A percentile compares a stretch with the other conserved stretches of the same genome.
phyloP scores from a whole-genome alignment of 192 early-diverging fungal genomes.

The Coemansia sp. region DNA sequence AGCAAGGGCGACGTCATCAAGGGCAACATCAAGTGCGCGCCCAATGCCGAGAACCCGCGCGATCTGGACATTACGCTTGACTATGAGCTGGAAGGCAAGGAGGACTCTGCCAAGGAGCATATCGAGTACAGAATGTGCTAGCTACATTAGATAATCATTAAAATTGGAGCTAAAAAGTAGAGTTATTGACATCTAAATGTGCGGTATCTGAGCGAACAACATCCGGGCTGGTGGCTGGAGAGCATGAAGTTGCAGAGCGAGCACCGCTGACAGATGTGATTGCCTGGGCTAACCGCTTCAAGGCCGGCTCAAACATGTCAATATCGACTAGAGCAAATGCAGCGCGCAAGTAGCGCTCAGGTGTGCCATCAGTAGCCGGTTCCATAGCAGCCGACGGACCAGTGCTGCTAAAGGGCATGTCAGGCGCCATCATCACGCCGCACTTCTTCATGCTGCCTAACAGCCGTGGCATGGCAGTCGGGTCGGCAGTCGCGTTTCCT shows the following conservation, averaged over 20 bases:
- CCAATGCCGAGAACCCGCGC: conserved; percentile 85
- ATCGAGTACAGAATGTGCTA: conserved; percentile 75
- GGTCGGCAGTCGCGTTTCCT: conserved; percentile 25
- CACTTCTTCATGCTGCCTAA: conserved; percentile 47
- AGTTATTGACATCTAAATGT: neutral
- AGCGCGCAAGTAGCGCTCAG: conserved; percentile 40
- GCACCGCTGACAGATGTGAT: conserved; percentile 21
- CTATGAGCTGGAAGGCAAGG: conserved; percentile 66
- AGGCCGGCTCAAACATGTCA: conserved; percentile 53
- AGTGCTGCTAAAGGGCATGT: conserved; percentile 39
- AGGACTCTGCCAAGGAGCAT: conserved; percentile 52
- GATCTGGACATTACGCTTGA: conserved; percentile 90
- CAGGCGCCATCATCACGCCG: conserved; percentile 56
- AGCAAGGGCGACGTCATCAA: conserved; percentile 73
- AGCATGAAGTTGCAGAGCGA: neutral
- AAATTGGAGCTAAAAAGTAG: neutral
- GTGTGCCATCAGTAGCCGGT: neutral
- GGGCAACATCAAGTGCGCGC: conserved; percentile 67
- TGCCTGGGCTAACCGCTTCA: conserved; percentile 44
- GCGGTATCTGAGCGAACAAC: neutral
- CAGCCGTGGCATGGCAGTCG: conserved; percentile 34
- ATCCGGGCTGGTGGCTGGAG: too few species aligned
- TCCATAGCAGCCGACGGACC: neutral
- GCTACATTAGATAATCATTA: neutral
- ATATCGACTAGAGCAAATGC: conserved; percentile 49